Conservation (phyloP, 1,284 basidiomycete genomes). For the Blastosporella zonata region DNA sequence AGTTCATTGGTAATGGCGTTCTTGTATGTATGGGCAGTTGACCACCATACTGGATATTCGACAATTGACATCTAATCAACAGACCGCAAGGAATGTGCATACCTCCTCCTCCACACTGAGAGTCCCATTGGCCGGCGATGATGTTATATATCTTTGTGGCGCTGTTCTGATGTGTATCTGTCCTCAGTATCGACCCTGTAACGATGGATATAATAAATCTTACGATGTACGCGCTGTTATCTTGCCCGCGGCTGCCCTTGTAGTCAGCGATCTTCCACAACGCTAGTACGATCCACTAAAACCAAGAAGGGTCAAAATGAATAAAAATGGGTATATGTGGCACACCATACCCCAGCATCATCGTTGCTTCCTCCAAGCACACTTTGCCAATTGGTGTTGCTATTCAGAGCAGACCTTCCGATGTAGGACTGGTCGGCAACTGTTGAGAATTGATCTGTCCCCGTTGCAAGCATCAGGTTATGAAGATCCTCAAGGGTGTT, state of each 20-base stretch:
- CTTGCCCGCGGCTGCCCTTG: constrained; percentile 34
- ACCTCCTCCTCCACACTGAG: constrained; percentile 41
- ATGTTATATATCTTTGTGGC: constrained; percentile 47
- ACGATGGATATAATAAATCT: constrained; percentile 1
- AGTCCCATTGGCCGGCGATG: constrained; percentile 47
- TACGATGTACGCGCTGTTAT: constrained; percentile 37
- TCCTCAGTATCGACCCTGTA: not conserved
- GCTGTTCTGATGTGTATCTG: constrained; percentile 28
- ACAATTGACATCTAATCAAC: not conserved
- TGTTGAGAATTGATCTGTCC: constrained; percentile 33
- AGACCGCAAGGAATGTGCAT: constrained; percentile 12
- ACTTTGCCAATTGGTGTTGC: constrained; percentile 38
- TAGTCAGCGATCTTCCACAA: constrained; percentile 57
- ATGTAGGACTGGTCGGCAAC: constrained; percentile 43
- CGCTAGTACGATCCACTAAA: constrained; percentile 49
- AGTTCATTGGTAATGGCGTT: constrained; percentile 58
- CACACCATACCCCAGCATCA: constrained; percentile 41
- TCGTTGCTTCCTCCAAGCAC: constrained; percentile 46
- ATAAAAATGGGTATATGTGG: not conserved
- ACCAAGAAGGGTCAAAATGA: not conserved
- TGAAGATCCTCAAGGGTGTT: constrained; percentile 55
- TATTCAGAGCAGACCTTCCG: constrained; percentile 37
- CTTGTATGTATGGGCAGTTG: constrained; percentile 50
- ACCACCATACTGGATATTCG: constrained; percentile 50
- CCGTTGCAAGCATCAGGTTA: constrained; percentile 48